Evolutionary conservation across 345 rosid species (phyloP).

Genomic region (Melaleuca quinquenervia): DNA sequence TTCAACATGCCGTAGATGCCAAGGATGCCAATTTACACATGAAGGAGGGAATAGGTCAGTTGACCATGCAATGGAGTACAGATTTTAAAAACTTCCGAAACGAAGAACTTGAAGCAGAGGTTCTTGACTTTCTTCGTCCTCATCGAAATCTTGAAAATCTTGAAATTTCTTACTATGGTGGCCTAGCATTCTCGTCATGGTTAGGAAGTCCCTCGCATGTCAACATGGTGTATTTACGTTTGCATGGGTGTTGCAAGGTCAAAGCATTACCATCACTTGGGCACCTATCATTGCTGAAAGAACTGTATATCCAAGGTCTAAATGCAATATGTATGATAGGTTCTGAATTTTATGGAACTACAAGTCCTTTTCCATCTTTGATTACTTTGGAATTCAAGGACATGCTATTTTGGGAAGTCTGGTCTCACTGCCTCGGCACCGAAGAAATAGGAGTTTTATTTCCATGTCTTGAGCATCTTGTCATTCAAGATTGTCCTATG

Average conservation of each 20-base stretch:
- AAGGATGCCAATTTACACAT: background rate
- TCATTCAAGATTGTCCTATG: too few species aligned
- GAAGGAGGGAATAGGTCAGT: background rate
- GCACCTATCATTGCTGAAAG: conserved; percentile 1
- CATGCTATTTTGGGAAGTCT: background rate
- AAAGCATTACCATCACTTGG: conserved; percentile 12
- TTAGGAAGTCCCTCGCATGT: background rate
- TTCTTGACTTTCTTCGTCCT: background rate
- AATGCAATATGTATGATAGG: background rate
- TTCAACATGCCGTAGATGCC: background rate
- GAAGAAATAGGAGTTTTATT: background rate
- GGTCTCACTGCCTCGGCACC: background rate
- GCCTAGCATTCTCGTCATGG: background rate
- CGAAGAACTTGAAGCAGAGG: background rate
- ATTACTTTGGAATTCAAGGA: background rate
- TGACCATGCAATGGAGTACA: background rate
- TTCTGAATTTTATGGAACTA: background rate
- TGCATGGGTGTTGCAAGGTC: background rate
- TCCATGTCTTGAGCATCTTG: background rate
- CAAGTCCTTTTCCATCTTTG: background rate
- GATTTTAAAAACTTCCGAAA: background rate
- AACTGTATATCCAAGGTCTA: background rate
- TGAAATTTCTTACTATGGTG: background rate
- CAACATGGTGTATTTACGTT: background rate
- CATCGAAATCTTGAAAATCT: background rate